Base-by-base conservation (phyloP, 176 grass and related monocot genomes). In the maize (Zea mays) region DNA sequence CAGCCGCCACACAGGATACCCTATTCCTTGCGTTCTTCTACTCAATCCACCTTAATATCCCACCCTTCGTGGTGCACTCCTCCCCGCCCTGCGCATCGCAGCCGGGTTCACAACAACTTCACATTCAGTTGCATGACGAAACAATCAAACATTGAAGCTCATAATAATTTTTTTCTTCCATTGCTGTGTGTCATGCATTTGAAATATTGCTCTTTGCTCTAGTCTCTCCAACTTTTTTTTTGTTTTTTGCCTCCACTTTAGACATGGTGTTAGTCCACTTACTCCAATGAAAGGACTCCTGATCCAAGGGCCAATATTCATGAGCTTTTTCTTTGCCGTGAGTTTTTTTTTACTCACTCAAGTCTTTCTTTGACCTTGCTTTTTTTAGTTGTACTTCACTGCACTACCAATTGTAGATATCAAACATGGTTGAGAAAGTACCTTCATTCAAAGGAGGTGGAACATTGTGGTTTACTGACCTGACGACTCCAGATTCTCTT, bases 281-380 rank as follows among this genome's bases (percentile, higher is more conserved):
- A 73, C 85, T 88, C 92, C 91, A 63, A 44, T 94, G 60, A 98
- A 94, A 73, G 96, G 91, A 86, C 1, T 94, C 20, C 68, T 98
- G 8, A 87, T 94, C 49, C 89, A 94, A 83, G 96, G 75, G 57
- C 91, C 92, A 65, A 62, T 98, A 63, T 94, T 98, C 71, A 90
- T 92, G 84, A 90, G 96, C 72, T 98, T 98, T 88, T 98, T 69
- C 88, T 90, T 95, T 60, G 96, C 96, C 73, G 92, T 98, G 85
- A 87, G 91, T 87, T 74, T 77, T 82, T 13, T 54, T n/a, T 55
- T 54, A 63, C 10, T 10, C 69, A 39, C 51, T 48, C 71, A 20
- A 41, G 57, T 84, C 39, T 70, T 47, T 50, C 12, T 70, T 80
- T 48, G 67, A 51, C 42, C 16, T 72, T 89, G 10, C 7, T 56